Evolutionary conservation across 257 asterid species (phyloP).

Genomic region (Przewalskia tangutica): DNA sequence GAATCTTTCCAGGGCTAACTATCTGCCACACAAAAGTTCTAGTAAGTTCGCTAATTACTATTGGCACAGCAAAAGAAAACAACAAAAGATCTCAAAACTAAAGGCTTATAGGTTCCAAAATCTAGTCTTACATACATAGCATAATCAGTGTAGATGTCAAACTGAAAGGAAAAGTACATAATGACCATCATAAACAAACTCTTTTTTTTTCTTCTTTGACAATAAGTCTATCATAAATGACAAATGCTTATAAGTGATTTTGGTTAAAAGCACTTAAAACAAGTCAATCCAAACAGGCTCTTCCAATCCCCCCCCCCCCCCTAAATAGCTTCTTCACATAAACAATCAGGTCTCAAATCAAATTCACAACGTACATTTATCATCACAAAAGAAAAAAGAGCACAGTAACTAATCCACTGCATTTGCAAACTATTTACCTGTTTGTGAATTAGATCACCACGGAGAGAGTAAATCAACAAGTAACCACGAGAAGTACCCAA

Average conservation of each 20-base stretch:
- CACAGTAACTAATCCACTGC: neutral
- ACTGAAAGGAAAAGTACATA: neutral
- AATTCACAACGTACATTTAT: neutral
- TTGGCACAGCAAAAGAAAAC: neutral
- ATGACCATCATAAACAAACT: neutral
- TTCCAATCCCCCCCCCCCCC: neutral
- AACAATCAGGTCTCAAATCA: neutral
- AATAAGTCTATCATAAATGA: neutral
- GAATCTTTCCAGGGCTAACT: slow-evolving; percentile 62
- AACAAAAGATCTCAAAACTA: neutral
- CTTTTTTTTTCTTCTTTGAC: neutral
- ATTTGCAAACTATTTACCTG: slow-evolving; percentile 39
- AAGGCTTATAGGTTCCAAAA: neutral
- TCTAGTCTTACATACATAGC: neutral
- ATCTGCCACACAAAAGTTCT: slow-evolving; percentile 35
- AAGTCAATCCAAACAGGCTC: too few relatives aligned
- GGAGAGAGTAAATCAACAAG: slow-evolving; percentile 56
- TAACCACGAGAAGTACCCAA: slow-evolving; percentile 85
- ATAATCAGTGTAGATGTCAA: neutral
- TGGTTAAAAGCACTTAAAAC: too few relatives aligned
- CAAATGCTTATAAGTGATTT: neutral
- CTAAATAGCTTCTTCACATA: neutral
- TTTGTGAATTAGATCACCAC: slow-evolving; percentile 70
- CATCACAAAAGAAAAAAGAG: neutral
- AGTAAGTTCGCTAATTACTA: neutral